phyloP scores from a whole-genome alignment of 2,329 filamentous ascomycete species.

The Gaeumannomyces tritici region DNA sequence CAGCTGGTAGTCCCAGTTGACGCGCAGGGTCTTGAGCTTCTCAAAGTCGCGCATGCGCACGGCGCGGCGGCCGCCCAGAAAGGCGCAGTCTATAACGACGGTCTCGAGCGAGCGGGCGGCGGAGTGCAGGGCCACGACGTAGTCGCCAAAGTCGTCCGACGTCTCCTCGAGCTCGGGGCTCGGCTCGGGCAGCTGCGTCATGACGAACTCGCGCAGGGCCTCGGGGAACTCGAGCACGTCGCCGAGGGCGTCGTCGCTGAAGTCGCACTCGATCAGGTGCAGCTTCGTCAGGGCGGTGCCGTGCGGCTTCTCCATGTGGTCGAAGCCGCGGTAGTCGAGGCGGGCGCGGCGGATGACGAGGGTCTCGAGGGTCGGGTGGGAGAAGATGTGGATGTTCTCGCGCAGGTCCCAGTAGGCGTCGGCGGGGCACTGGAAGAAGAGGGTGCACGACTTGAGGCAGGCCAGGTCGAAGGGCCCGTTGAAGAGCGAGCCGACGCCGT shows the following conservation, averaged over 20 bases:
- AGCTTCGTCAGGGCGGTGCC: conserved; percentile 32
- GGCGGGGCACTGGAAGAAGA: conserved; percentile 35
- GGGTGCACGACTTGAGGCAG: conserved; percentile 33
- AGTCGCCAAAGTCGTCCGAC: conserved; percentile 35
- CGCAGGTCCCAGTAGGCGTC: conserved; percentile 39
- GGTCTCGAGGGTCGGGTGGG: conserved; percentile 36
- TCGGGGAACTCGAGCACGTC: conserved; percentile 33
- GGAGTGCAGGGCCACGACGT: conserved; percentile 32
- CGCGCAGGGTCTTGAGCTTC: conserved; percentile 26
- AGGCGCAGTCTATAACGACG: conserved; percentile 34
- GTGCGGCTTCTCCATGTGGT: conserved; percentile 35
- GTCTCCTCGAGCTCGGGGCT: conserved; percentile 35
- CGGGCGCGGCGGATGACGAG: conserved; percentile 33
- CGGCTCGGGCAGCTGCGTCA: conserved; percentile 31
- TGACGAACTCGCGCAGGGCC: conserved; percentile 33
- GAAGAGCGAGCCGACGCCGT: conserved; percentile 37
- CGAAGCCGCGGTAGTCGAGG: conserved; percentile 36
- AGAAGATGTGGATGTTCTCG: conserved; percentile 42
- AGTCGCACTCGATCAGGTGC: conserved; percentile 39
- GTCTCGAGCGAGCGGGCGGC: conserved; percentile 30
- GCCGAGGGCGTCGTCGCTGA: conserved; percentile 32
- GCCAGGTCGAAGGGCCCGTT: conserved; percentile 41
- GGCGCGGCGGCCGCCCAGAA: conserved; percentile 27
- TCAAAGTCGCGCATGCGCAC: conserved; percentile 33
- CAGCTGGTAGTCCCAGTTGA: conserved; percentile 39